Percentiles rank a stretch among this genome's conserved stretches.
These are phyloP conservation scores for Cryptomeria japonica DNA, from an alignment of 75 land plant species.

Conservation along the genomic window DNA sequence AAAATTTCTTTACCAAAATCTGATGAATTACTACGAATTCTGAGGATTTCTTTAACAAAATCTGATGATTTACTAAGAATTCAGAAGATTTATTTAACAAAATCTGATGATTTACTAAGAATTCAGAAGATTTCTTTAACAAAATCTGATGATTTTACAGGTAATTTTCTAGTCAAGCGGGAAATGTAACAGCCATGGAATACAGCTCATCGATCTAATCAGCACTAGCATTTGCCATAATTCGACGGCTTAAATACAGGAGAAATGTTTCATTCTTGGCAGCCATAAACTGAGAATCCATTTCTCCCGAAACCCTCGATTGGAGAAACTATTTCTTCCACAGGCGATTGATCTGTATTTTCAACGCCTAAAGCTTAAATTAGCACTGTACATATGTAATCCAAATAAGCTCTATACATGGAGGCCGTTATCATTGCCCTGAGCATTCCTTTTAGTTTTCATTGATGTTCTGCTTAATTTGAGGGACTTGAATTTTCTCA, in stretches of 20 bases:
- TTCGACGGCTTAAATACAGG: not conserved
- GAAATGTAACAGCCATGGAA: not conserved
- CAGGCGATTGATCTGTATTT: not conserved
- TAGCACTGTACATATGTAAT: not conserved
- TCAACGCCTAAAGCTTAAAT: not conserved
- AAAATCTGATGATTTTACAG: not conserved
- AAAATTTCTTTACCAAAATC: no score
- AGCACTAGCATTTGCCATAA: not conserved
- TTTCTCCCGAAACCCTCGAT: not conserved
- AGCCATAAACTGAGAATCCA: not conserved
- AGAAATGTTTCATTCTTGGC: not conserved
- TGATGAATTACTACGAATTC: no score
- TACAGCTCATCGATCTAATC: not conserved
- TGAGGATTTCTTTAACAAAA: no score
- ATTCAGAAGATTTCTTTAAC: no score
- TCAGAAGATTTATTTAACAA: no score
- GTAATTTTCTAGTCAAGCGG: not conserved
- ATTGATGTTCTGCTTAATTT: not conserved
- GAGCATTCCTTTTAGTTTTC: not conserved
- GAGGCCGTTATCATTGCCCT: not conserved
- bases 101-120: not conserved
- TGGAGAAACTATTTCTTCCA: not conserved
- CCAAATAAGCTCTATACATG: not conserved
- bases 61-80: no score
- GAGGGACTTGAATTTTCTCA: not conserved